A percentile compares a stretch with the other conserved stretches of the same genome.
Conservation (phyloP, 2,329 filamentous ascomycete species). For the Elsinoe ampelina region DNA sequence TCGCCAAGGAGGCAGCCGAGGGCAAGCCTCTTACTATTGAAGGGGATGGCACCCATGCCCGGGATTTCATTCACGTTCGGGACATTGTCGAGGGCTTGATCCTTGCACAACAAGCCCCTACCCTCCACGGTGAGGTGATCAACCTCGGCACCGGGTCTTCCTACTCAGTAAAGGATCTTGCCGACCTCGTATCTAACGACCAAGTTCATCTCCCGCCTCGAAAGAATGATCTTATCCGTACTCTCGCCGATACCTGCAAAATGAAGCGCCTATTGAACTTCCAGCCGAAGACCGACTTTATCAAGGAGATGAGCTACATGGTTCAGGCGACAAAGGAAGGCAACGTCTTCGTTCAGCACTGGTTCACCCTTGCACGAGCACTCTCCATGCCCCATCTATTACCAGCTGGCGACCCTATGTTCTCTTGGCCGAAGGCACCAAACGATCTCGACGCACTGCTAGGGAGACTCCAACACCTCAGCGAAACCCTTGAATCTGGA, state of each 20-base stretch:
- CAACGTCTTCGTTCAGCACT: not conserved
- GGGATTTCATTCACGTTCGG: not conserved
- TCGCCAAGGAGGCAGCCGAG: not conserved
- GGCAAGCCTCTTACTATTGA: conserved; percentile 1
- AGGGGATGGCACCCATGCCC: not conserved
- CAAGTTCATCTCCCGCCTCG: not conserved
- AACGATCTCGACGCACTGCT: not conserved
- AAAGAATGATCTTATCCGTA: not conserved
- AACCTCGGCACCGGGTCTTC: not conserved
- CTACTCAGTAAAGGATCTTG: not conserved
- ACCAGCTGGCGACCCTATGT: not conserved
- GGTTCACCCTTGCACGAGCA: not conserved
- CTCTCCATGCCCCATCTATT: not conserved
- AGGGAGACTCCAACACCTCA: not conserved
- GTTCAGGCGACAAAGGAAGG: not conserved
- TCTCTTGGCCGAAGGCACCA: not conserved
- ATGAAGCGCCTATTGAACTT: not conserved
- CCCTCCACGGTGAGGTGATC: not conserved
- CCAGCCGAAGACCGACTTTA: conserved; percentile 1
- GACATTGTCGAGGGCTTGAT: not conserved
- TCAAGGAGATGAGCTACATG: not conserved
- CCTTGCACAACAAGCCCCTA: not conserved
- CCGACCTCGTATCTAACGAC: not conserved
- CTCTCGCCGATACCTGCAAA: not conserved
- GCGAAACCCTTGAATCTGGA: not conserved